phyloP scores from a whole-genome alignment of 2,329 filamentous ascomycete genomes.

The Botrytis squamosa region DNA sequence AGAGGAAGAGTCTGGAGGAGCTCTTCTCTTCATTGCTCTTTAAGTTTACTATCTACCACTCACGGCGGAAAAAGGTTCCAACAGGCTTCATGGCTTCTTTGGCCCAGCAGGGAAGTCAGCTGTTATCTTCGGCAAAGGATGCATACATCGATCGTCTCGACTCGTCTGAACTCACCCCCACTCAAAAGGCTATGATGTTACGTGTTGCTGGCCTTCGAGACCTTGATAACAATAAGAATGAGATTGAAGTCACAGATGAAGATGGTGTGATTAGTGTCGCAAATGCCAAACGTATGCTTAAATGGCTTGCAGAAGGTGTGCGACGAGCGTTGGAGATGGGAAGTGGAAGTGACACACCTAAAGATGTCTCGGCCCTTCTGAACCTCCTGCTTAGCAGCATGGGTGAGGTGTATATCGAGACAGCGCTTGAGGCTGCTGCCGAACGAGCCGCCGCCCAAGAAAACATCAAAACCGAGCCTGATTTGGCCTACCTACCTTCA shows the following conservation, averaged over 20 bases:
- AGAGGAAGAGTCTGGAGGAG: slow-evolving; percentile 70
- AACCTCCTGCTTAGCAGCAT: slow-evolving; percentile 82
- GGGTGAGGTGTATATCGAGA: slow-evolving; percentile 77
- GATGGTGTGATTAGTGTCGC: slow-evolving; percentile 79
- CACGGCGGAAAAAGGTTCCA: slow-evolving; percentile 79
- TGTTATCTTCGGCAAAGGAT: slow-evolving; percentile 84
- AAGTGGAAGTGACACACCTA: slow-evolving; percentile 82
- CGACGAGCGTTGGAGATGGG: slow-evolving; percentile 89
- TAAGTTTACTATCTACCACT: slow-evolving; percentile 96
- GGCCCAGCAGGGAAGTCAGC: slow-evolving; percentile 83
- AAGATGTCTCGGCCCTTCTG: slow-evolving; percentile 84
- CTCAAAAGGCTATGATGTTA: slow-evolving; percentile 87
- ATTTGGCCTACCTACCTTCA: slow-evolving; percentile 77
- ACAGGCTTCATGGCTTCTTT: slow-evolving; percentile 91
- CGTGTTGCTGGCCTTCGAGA: slow-evolving; percentile 80
- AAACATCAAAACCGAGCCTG: slow-evolving; percentile 77
- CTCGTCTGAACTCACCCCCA: slow-evolving; percentile 80
- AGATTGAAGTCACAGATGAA: slow-evolving; percentile 87
- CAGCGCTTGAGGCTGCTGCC: slow-evolving; percentile 64
- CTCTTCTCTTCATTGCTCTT: slow-evolving; percentile 89
- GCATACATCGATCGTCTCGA: slow-evolving; percentile 87
- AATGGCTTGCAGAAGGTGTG: slow-evolving; percentile 94
- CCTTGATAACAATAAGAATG: slow-evolving; percentile 73
- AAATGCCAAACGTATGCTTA: slow-evolving; percentile 97
- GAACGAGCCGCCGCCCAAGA: slow-evolving; percentile 78